phyloP scores from a whole-genome alignment of 164 flowering plant genomes.

The Litsea cubeba region DNA sequence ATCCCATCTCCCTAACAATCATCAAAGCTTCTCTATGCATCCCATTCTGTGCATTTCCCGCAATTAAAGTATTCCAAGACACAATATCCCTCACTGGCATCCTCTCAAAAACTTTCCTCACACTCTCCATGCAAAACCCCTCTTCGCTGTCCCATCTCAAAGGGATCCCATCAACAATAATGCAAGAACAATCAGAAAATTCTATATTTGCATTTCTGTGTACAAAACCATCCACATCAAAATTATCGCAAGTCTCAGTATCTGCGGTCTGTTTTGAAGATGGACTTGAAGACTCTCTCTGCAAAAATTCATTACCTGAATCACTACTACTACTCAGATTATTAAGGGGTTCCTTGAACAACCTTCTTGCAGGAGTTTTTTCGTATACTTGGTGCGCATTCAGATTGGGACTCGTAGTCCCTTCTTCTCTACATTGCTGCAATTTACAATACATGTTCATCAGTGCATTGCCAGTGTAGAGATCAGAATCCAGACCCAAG shows the following conservation, averaged over 20 bases:
- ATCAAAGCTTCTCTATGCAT: slow-evolving; percentile 53
- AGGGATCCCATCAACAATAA: background rate
- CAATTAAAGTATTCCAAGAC: slow-evolving; percentile 84
- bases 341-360: background rate
- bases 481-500: slow-evolving; percentile 59
- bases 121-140: slow-evolving; percentile 26
- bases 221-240: background rate
- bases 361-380: slow-evolving; percentile 30
- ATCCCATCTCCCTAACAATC: slow-evolving; percentile 70
- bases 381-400: slow-evolving; percentile 30
- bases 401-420: background rate
- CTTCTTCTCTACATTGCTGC: slow-evolving; percentile 18
- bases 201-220: slow-evolving; percentile 1
- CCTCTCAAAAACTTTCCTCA: slow-evolving; percentile 60
- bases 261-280: background rate
- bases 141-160: slow-evolving; percentile 6
- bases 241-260: background rate
- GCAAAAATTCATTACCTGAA: background rate
- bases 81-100: slow-evolving; percentile 74
- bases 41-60: slow-evolving; percentile 67
- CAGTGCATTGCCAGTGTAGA: slow-evolving; percentile 80
- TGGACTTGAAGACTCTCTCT: background rate
- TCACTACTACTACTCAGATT: background rate
- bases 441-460: slow-evolving; percentile 78
- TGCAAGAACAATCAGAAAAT: background rate